A percentile compares a stretch with the other conserved stretches of the same genome.
Evolutionary conservation across 2,329 filamentous ascomycete genomes (phyloP).

Genomic region (Fusarium oxysporum): DNA sequence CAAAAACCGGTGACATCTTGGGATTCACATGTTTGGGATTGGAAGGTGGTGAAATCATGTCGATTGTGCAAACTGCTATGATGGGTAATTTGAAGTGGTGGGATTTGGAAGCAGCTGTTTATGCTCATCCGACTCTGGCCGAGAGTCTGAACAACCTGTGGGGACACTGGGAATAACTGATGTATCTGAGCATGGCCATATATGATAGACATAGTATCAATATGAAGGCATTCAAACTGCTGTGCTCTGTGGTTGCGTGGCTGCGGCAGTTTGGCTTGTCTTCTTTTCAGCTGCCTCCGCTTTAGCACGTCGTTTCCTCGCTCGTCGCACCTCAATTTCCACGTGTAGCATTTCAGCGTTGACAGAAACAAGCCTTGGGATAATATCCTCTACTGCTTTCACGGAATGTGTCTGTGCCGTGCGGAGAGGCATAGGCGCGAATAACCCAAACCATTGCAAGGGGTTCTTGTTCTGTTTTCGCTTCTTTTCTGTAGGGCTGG

Average conservation of each 20-base stretch:
- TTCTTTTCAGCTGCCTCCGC: constrained; percentile 53
- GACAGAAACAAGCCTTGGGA: constrained; percentile 69
- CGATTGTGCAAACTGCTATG: constrained; percentile 64
- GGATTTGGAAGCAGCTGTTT: constrained; percentile 59
- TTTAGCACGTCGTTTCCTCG: constrained; percentile 66
- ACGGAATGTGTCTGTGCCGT: constrained; percentile 70
- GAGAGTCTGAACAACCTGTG: constrained; percentile 65
- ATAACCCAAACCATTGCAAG: constrained; percentile 66
- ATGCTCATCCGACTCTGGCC: constrained; percentile 62
- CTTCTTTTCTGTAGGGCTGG: constrained; percentile 28
- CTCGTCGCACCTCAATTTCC: constrained; percentile 76
- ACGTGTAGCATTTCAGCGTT: constrained; percentile 70
- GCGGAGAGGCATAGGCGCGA: constrained; percentile 64
- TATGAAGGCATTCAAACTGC: constrained; percentile 30
- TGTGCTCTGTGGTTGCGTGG: constrained; percentile 7
- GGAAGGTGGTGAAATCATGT: constrained; percentile 66
- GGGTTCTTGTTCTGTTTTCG: constrained; percentile 54
- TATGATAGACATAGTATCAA: not conserved
- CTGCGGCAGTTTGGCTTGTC: constrained; percentile 21
- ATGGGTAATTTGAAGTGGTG: constrained; percentile 59
- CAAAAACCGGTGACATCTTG: constrained; percentile 60
- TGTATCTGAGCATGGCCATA: not conserved
- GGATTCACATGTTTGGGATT: constrained; percentile 64
- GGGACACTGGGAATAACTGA: constrained; percentile 53
- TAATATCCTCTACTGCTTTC: constrained; percentile 64